phyloP scores from a whole-genome alignment of 805 yeast genomes.

The Saccharomycopsis capsularis region DNA sequence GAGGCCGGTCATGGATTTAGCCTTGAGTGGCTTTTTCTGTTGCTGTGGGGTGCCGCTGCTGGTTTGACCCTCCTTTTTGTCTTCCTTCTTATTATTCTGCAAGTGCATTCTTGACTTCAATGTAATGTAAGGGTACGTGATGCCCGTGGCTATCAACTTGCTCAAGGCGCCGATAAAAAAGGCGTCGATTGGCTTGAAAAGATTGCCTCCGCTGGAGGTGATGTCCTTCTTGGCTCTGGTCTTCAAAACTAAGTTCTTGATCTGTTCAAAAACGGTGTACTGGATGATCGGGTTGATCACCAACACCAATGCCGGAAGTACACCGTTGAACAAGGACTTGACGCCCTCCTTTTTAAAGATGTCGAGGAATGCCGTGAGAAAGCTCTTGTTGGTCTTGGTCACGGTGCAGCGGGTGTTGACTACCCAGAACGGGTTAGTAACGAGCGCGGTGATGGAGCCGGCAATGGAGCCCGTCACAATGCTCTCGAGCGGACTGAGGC shows the following conservation, averaged over 20 bases:
- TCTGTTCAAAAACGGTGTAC: constrained; percentile 85
- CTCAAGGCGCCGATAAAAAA: constrained; percentile 85
- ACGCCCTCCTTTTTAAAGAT: constrained; percentile 69
- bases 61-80: not conserved
- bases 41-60: constrained; percentile 3
- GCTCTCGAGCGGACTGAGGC: constrained; percentile 56
- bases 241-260: constrained; percentile 57
- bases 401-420: constrained; percentile 89
- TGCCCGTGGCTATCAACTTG: constrained; percentile 78
- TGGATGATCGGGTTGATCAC: constrained; percentile 88
- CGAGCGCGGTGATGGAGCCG: constrained; percentile 74
- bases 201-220: too few species aligned
- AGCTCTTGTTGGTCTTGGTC: constrained; percentile 31
- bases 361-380: constrained; percentile 51
- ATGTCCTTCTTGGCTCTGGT: constrained; percentile 38
- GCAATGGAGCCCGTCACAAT: constrained; percentile 78
- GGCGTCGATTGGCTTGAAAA: constrained; percentile 64
- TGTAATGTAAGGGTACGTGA: constrained; percentile 89
- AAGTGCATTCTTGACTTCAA: constrained; percentile 84
- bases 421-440: constrained; percentile 91
- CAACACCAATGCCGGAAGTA: constrained; percentile 78
- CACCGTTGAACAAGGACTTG: constrained; percentile 70
- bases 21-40: too few species aligned
- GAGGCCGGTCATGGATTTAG: constrained; percentile 39
- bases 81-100: constrained; percentile 28